These are phyloP conservation scores for Hysterangium stoloniferum DNA, from an alignment of 768 basidiomycete genomes.

Conservation along the genomic window DNA sequence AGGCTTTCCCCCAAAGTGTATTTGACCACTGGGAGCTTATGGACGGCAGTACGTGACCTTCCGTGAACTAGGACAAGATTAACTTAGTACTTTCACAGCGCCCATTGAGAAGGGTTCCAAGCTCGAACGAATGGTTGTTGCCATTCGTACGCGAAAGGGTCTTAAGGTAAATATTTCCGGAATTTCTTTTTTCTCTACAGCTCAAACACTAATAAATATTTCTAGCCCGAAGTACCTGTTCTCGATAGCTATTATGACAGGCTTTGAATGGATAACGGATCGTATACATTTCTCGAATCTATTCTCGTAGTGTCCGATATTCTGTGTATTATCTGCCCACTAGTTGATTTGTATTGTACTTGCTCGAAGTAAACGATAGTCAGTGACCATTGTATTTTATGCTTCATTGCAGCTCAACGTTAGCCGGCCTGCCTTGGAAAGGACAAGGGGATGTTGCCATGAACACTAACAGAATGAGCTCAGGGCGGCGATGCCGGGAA, in stretches of 20 bases:
- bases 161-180: slow-evolving; percentile 58
- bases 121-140: slow-evolving; percentile 74
- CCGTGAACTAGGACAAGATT: slow-evolving; percentile 10
- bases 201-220: slow-evolving; percentile 15
- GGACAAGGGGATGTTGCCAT: too few species aligned
- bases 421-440: too few species aligned
- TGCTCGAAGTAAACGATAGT: too few species aligned
- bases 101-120: slow-evolving; percentile 88
- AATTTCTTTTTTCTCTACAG: slow-evolving; percentile 9
- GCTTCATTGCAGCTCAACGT: too few species aligned
- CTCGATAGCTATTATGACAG: slow-evolving; percentile 94
- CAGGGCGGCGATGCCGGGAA: too few species aligned
- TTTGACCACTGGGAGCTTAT: slow-evolving; percentile 91
- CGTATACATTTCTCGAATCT: too few species aligned
- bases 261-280: slow-evolving; percentile 48
- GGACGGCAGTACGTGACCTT: slow-evolving; percentile 56
- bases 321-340: too few species aligned
- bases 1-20: slow-evolving; percentile 96
- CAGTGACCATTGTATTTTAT: too few species aligned
- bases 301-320: too few species aligned
- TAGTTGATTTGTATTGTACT: too few species aligned
- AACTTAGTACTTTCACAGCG: slow-evolving; percentile 31
- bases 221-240: slow-evolving; percentile 76
- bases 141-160: slow-evolving; percentile 89
- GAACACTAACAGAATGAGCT: too few species aligned